These are phyloP conservation scores for Xylariaceae sp. DNA, from an alignment of 2,329 filamentous ascomycete genomes.

Conservation along the genomic window DNA sequence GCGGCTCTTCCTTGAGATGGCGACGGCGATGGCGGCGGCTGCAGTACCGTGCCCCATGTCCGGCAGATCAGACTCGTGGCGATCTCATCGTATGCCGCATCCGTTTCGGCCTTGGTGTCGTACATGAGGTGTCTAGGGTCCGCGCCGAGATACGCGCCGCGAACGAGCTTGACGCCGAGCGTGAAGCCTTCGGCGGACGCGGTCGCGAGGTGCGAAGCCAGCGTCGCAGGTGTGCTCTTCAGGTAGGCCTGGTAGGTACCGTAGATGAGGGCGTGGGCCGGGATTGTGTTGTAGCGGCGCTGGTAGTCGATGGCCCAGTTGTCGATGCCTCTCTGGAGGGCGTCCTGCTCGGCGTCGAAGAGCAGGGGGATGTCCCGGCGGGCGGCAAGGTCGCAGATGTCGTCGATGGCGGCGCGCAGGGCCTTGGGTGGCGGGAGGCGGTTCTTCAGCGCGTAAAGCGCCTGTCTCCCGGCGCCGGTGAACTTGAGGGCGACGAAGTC, in stretches of 20 bases:
- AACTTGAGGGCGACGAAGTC: slow-evolving; percentile 75
- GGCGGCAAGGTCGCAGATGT: slow-evolving; percentile 73
- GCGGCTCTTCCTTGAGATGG: slow-evolving; percentile 35
- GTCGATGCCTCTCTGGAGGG: slow-evolving; percentile 78
- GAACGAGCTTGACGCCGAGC: slow-evolving; percentile 74
- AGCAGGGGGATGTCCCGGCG: slow-evolving; percentile 72
- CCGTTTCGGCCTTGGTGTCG: slow-evolving; percentile 72
- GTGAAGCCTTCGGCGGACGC: slow-evolving; percentile 65
- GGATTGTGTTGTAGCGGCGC: slow-evolving; percentile 69
- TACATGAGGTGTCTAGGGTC: slow-evolving; percentile 73
- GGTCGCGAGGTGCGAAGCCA: slow-evolving; percentile 61
- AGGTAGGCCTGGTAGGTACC: slow-evolving; percentile 80
- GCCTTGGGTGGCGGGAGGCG: slow-evolving; percentile 63
- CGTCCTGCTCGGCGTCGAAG: slow-evolving; percentile 84
- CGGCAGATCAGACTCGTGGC: slow-evolving; percentile 67
- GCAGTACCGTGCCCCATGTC: slow-evolving; percentile 60
- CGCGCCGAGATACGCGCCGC: slow-evolving; percentile 72
- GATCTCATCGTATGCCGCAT: slow-evolving; percentile 72
- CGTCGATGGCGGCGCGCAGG: slow-evolving; percentile 70
- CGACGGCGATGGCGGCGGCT: slow-evolving; percentile 25
- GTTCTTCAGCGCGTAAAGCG: slow-evolving; percentile 66
- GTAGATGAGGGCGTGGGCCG: slow-evolving; percentile 71
- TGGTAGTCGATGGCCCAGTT: slow-evolving; percentile 79
- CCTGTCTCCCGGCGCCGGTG: slow-evolving; percentile 78
- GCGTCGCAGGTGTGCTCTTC: slow-evolving; percentile 60